A percentile compares a stretch with the other conserved stretches of the same genome.
Evolutionary conservation across 805 yeast species (phyloP).

Genomic region (Metschnikowia lunata): DNA sequence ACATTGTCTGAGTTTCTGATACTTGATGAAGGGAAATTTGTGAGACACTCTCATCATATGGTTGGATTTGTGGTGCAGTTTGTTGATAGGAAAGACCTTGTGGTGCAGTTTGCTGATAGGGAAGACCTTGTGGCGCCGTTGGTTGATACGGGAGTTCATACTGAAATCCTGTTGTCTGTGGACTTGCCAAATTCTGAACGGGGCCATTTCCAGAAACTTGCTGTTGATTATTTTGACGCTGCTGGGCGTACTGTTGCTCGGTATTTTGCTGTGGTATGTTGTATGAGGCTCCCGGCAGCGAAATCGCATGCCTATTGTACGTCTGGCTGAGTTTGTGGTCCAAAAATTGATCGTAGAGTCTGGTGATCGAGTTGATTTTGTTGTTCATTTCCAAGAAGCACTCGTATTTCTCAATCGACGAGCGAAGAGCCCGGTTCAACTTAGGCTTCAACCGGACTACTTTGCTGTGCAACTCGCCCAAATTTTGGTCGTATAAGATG

Average conservation of each 20-base stretch:
- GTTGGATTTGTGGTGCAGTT: neutral
- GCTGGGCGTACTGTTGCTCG: neutral
- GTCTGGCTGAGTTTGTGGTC: slow-evolving; percentile 46
- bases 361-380: slow-evolving; percentile 69
- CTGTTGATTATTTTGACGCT: neutral
- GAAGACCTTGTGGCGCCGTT: neutral
- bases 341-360: slow-evolving; percentile 70
- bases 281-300: slow-evolving; percentile 1
- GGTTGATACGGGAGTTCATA: slow-evolving; percentile 2
- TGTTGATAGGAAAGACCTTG: neutral
- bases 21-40: neutral
- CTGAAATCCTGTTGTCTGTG: neutral
- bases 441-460: slow-evolving; percentile 66
- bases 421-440: slow-evolving; percentile 54
- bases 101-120: neutral
- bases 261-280: neutral
- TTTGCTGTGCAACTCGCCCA: slow-evolving; percentile 55
- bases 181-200: neutral
- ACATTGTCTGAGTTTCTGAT: neutral
- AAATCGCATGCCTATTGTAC: slow-evolving; percentile 27
- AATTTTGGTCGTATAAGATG: slow-evolving; percentile 43
- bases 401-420: slow-evolving; percentile 60
- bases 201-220: neutral
- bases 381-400: slow-evolving; percentile 66
- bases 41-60: neutral